These are phyloP conservation scores for Beauveria scarabaeidicola DNA, from an alignment of 2,329 filamentous ascomycete genomes.

Conservation along the genomic window DNA sequence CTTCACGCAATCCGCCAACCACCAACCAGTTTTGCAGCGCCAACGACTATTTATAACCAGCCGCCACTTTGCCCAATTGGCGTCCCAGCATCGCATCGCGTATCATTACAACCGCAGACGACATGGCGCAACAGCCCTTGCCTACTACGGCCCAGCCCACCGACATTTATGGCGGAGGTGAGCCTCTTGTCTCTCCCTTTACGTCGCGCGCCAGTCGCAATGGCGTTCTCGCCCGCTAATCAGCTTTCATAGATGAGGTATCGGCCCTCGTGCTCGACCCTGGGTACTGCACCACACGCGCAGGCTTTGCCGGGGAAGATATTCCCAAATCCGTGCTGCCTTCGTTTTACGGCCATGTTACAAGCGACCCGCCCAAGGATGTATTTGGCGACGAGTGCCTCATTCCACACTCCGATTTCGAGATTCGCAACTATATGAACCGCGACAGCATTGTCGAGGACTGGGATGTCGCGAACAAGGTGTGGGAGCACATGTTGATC, in stretches of 20 bases:
- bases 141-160: constrained; percentile 49
- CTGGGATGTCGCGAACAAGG: constrained; percentile 81
- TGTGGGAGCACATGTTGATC: constrained; percentile 91
- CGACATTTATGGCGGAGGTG: constrained; percentile 57
- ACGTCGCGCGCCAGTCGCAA: constrained; percentile 3
- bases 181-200: constrained; percentile 15
- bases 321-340: constrained; percentile 89
- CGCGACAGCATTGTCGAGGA: constrained; percentile 87
- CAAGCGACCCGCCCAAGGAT: constrained; percentile 37
- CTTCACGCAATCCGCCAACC: constrained; percentile 4
- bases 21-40: constrained; percentile 8
- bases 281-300: constrained; percentile 83
- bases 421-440: constrained; percentile 88
- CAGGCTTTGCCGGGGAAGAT: constrained; percentile 96
- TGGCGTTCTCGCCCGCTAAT: constrained; percentile 1
- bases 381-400: constrained; percentile 90
- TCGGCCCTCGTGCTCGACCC: constrained; percentile 94
- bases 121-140: constrained; percentile 49
- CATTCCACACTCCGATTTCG: constrained; percentile 64
- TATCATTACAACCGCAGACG: constrained; percentile 16
- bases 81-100: constrained; percentile 1
- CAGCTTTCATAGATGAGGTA: constrained; percentile 67
- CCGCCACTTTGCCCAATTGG: constrained; percentile 20
- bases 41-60: constrained; percentile 14
- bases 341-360: constrained; percentile 70